Base-by-base conservation (phyloP, 2,329 filamentous ascomycete species). In the Exophiala viscosa region DNA sequence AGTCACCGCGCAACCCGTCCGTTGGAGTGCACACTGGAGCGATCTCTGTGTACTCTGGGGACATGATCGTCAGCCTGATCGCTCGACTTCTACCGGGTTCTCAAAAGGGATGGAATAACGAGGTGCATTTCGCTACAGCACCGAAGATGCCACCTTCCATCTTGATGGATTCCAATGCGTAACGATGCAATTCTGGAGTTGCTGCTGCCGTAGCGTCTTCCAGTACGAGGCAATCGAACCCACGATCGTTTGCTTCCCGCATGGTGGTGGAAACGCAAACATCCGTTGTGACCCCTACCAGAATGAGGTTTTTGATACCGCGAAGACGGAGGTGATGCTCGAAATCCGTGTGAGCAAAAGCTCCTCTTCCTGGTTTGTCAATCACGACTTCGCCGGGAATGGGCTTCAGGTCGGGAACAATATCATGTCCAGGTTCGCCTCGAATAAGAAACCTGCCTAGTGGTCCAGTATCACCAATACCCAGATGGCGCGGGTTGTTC, bases 401-500 rank as follows among this genome's bases (percentile, higher is more conserved):
- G 13, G 78, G 78, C 50, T 73, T 73, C 28, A 81, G 64, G 58
- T 84, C 80, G 6, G 73, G 67, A 15, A 84, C 73, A 28, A 76
- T 81, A 43, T 79, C 80, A 60, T 83, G 80, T 1, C 82, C 82
- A 17, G 69, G 61, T 60, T 83, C 77, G 0, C 82, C 81, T 14
- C 81, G 76, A 18, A 84, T 70, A 3, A 85, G 67, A 2, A 84
- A 72, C 13, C 77, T 75, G 1, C 82, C 81, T 40, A 83, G 65
- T 1, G 80, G 80, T 0, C 81, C 81, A 11, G 56, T 66, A 9
- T 75, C 72, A 3, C 73, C 76, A 41, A 83, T 82, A 0, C 76
- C 76, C n/a, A 79, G 60, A 6, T 73, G 71, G 0, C 72, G 71
- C 4, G 70, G 59, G 57, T 81, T 81, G 52, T 82, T 78, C 10